Base-by-base conservation (phyloP, 2,329 filamentous ascomycete species). In the Cytospora piceicola region DNA sequence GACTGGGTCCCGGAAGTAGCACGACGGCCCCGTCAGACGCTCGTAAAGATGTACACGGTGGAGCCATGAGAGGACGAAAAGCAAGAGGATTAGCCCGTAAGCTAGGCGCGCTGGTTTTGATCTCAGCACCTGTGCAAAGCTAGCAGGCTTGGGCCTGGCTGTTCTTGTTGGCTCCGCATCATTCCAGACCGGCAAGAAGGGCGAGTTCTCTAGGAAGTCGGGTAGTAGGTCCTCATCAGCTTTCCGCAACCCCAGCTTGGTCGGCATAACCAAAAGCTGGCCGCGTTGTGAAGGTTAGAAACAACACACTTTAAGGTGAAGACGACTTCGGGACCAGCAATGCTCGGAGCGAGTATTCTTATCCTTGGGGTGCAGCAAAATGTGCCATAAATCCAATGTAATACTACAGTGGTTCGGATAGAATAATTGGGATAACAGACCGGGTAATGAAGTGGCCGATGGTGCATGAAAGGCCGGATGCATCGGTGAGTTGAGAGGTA, bases 101-200 rank as follows among this genome's bases (percentile, higher is more conserved):
- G 39, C 22, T 24, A 63, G 32, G 20, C 61, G 55, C 17, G 61
- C 54, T 29, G 61, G 55, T 24, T 64, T 59, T 32, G 61, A 64
- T 27, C n/a, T 64, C 32, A 64, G 46, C 32, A 59, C n/a, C n/a
- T 58, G 55, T 34, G 27, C 42, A 14, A 36, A 54, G 22, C 49
- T 54, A 42, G 27, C n/a, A 51, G 55, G 36, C 34, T 53, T 57
- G n/a, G 30, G 54, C 17, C 30, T 20, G 39, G 42, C 17, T 57
- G 39, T 27, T 49, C 49, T 36, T 39, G 9, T 52, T 9, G 22
- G 27, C 12, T 29, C 42, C 11, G 17, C 22, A 22, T 57, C 29
- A 51, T 57, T 57, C 61, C 61, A 63, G 24, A 63, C 42, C 7
- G 61, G 61, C 39, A 63, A 15, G n/a, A 63, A 63, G 15, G 61